Conservation (phyloP, 2,329 filamentous ascomycete genomes). For the Colletotrichum orbiculare region DNA sequence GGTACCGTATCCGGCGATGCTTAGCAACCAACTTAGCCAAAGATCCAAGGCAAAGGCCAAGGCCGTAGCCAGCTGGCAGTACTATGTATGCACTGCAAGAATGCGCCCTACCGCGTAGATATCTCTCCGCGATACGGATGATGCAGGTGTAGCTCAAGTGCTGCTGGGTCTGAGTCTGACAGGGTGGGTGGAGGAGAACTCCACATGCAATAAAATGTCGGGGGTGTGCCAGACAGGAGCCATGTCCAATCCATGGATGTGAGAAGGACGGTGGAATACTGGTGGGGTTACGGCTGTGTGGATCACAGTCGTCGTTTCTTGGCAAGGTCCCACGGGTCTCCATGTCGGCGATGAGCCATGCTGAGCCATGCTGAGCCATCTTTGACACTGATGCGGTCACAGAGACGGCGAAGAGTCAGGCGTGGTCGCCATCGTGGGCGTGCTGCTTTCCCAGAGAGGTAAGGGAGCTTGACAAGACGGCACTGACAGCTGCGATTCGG, state of each 20-base stretch:
- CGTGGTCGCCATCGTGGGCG: slow-evolving; percentile 1
- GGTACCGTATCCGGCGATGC: slow-evolving; percentile 23
- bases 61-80: no score
- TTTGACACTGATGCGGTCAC: slow-evolving; percentile 19
- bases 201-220: slow-evolving; percentile 26
- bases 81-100: no score
- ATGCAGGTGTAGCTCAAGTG: neutral
- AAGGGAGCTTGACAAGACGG: no score
- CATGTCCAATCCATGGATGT: neutral
- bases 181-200: slow-evolving; percentile 10
- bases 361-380: slow-evolving; percentile 6
- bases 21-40: slow-evolving; percentile 7
- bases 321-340: neutral
- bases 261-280: neutral
- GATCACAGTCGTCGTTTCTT: slow-evolving; percentile 16
- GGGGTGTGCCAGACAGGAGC: neutral
- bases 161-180: slow-evolving; percentile 15
- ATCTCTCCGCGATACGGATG: no score
- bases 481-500: no score
- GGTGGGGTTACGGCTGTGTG: slow-evolving; percentile 31
- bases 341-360: neutral
- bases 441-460: no score
- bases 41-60: neutral
- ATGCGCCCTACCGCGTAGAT: no score
- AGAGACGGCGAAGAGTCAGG: slow-evolving; percentile 16